Percentiles rank a stretch among this genome's conserved stretches.
Evolutionary conservation across 371 early-diverging fungal genomes (phyloP).

Genomic region (Apophysomyces ossiformis): DNA sequence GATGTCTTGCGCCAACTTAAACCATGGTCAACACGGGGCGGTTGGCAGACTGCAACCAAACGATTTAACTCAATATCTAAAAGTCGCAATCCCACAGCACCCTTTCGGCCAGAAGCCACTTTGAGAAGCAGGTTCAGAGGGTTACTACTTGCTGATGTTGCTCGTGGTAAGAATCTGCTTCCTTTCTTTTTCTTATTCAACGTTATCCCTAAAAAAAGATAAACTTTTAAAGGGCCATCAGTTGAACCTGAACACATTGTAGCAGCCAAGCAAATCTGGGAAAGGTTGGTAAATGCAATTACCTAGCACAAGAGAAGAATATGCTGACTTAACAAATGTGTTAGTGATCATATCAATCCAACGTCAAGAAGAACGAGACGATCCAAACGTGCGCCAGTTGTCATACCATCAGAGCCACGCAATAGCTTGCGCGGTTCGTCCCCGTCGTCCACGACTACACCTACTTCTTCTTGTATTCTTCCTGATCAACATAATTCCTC

Average conservation of each 20-base stretch:
- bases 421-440: neutral
- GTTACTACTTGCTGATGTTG: neutral
- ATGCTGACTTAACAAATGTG: neutral
- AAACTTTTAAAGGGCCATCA: neutral
- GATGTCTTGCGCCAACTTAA: neutral
- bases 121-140: neutral
- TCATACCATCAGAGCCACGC: neutral
- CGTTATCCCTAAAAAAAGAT: neutral
- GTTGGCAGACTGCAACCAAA: neutral
- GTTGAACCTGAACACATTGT: neutral
- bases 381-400: neutral
- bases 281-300: neutral
- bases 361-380: neutral
- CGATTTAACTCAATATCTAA: neutral
- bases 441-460: neutral
- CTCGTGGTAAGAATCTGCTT: neutral
- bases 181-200: neutral
- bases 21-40: neutral
- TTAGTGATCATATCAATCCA: neutral
- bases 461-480: neutral
- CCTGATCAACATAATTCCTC: neutral
- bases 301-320: neutral
- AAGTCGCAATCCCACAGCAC: neutral
- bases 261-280: neutral
- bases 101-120: neutral